These are phyloP conservation scores for Metschnikowia koreensis DNA, from an alignment of 805 yeast species.

Conservation along the genomic window DNA sequence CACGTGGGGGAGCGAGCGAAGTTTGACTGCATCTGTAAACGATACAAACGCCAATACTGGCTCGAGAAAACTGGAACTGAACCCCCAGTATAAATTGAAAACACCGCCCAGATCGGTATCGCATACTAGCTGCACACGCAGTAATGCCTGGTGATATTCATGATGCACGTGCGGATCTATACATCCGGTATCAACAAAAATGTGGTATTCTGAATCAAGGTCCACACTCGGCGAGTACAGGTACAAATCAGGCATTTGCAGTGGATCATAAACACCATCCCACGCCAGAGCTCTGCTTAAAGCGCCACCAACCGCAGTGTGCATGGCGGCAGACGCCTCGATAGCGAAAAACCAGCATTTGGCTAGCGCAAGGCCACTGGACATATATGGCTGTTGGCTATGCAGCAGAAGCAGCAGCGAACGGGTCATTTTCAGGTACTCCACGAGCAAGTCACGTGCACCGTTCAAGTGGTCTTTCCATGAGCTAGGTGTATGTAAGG, in stretches of 20 bases:
- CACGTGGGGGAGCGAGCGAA: conserved; percentile 16
- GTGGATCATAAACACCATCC: not conserved
- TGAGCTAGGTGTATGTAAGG: conserved; percentile 13
- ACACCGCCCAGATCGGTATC: conserved; percentile 12
- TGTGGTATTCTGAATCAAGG: conserved; percentile 12
- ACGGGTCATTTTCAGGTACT: conserved; percentile 16
- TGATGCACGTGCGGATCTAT: conserved; percentile 25
- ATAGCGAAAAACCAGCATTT: conserved; percentile 30
- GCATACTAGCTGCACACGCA: conserved; percentile 26
- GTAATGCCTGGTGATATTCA: conserved; percentile 33
- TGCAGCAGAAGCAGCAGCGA: conserved; percentile 1
- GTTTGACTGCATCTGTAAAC: conserved; percentile 24
- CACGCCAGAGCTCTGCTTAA: conserved; percentile 2
- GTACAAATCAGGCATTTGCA: conserved; percentile 1
- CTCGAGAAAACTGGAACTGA: conserved; percentile 24
- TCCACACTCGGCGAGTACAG: conserved; percentile 3
- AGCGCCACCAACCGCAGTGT: conserved; percentile 17
- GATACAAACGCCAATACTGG: conserved; percentile 27
- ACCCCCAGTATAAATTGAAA: conserved; percentile 37
- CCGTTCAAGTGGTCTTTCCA: conserved; percentile 28
- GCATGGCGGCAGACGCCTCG: conserved; percentile 23
- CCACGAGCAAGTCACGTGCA: conserved; percentile 25
- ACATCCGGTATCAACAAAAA: conserved; percentile 34
- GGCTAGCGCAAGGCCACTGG: conserved; percentile 26
- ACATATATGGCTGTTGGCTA: conserved; percentile 10